Conservation (phyloP, 768 basidiomycete species). For the Exidia glandulosa region DNA sequence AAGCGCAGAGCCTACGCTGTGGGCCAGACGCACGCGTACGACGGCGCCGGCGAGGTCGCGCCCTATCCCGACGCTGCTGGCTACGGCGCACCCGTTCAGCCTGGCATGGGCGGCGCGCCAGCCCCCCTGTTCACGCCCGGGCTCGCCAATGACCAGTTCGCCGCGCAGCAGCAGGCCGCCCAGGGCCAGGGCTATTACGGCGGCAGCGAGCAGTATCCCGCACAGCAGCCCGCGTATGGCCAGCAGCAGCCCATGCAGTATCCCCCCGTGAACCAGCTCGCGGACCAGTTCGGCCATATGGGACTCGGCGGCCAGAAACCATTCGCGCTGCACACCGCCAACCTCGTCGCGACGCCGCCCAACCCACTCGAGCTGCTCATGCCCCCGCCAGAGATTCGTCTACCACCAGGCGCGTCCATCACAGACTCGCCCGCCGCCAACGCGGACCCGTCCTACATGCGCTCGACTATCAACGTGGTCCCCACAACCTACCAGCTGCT, state of each 20-base stretch:
- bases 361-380: constrained; percentile 75
- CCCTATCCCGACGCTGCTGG: constrained; percentile 21
- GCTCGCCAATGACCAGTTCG: constrained; percentile 55
- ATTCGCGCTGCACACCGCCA: constrained; percentile 73
- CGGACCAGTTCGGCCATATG: constrained; percentile 87
- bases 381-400: constrained; percentile 79
- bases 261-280: constrained; percentile 43
- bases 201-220: constrained; percentile 15
- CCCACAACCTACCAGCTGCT: constrained; percentile 83
- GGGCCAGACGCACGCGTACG: constrained; percentile 87
- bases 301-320: constrained; percentile 63
- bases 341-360: constrained; percentile 85
- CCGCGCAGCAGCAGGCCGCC: constrained; percentile 48
- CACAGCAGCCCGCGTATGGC: constrained; percentile 27
- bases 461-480: constrained; percentile 83
- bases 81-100: constrained; percentile 30
- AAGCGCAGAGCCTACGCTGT: constrained; percentile 91
- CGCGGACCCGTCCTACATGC: constrained; percentile 84
- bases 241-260: constrained; percentile 31
- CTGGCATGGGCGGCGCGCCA: constrained; percentile 23
- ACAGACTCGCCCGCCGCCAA: constrained; percentile 71
- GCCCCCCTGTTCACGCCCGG: constrained; percentile 80
- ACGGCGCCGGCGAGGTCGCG: constrained; percentile 28
- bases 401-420: constrained; percentile 76
- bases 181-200: constrained; percentile 12